Evolutionary conservation across 305 asterid genomes (phyloP), one percentile per base, ranked within the genome.

Genomic region (Stenogyne calaminthoides): DNA sequence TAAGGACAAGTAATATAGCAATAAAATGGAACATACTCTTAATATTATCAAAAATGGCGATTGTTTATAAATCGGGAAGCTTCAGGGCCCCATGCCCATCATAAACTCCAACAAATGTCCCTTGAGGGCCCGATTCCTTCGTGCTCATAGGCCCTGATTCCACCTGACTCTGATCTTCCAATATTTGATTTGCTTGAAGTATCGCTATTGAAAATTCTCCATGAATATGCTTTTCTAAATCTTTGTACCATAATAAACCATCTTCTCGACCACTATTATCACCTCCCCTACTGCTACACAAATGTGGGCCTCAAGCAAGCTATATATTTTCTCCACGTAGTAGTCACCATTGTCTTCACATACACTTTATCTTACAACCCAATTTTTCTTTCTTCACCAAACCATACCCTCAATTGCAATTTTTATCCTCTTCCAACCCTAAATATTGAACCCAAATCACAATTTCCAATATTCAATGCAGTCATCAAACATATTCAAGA

Each of bases 11-110:
- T 25, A 12, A 71, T n/a, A 0, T 25, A 60, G 37, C 65, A 54
- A 66, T 58, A 51, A 12, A 18, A 29, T 70, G 27, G 74, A 40
- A 46, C 91, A 55, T 89, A 89, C 96, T 86, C 85, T 84, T 83
- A 7, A 89, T 76, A 72, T 86, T 84, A 61, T 80, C 77, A 36
- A 89, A 87, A 69, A 89, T n/a, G 91, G 51, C 71, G 79, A 9
- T 64, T 55, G 75, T 71, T 83, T 49, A 89, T 83, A 67, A 89
- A 89, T 44, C 63, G 77, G 2, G 96, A 76, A 70, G 91, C 90
- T 60, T 89, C 96, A 0, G 93, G 84, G 73, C 96, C 96, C 82
- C 96, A 86, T 89, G 96, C 44, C 93, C 96, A 44, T 89, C 96
- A 67, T 86, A 89, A 74, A 89, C 72, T 47, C 96, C 96, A 7